Evolutionary conservation across 2,329 filamentous ascomycete species (phyloP).

Genomic region (Teratosphaeria destructans): DNA sequence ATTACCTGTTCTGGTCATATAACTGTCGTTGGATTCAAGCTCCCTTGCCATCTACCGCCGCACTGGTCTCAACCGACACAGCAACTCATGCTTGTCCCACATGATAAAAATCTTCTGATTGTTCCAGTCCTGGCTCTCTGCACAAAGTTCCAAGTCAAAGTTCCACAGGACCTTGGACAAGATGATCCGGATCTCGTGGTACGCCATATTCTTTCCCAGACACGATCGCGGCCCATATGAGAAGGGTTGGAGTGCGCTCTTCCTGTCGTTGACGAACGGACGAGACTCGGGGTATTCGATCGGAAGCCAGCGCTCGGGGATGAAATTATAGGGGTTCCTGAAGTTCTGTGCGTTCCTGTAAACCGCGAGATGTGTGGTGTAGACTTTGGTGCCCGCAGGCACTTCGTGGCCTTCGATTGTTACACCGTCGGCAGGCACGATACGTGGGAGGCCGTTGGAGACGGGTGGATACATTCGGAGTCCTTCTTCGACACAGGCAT

Average conservation of each 20-base stretch:
- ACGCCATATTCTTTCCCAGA: conserved; percentile 24
- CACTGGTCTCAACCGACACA: conserved; percentile 3
- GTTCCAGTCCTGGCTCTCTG: conserved; percentile 16
- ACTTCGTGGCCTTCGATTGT: conserved; percentile 18
- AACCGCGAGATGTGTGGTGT: conserved; percentile 12
- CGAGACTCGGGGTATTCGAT: conserved; percentile 7
- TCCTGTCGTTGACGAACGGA: conserved; percentile 16
- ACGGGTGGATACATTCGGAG: conserved; percentile 38
- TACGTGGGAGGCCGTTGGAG: conserved; percentile 26
- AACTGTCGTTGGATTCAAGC: not conserved
- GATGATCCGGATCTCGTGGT: conserved; percentile 28
- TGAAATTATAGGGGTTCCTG: conserved; percentile 16
- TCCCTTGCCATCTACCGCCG: not conserved
- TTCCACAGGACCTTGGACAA: conserved; percentile 28
- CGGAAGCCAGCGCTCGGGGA: conserved; percentile 32
- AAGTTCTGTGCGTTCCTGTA: conserved; percentile 22
- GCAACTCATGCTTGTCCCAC: conserved; percentile 19
- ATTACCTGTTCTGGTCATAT: not conserved
- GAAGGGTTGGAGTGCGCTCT: conserved; percentile 21
- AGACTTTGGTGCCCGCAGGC: conserved; percentile 12
- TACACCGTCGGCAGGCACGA: conserved; percentile 16
- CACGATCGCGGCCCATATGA: conserved; percentile 28
- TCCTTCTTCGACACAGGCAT: conserved; percentile 37
- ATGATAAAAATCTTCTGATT: conserved; percentile 20
- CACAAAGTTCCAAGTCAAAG: conserved; percentile 26